Evolutionary conservation across 805 yeast genomes (phyloP), one percentile per base, ranked within the genome.

Genomic region (Debaryomyces maramus): DNA sequence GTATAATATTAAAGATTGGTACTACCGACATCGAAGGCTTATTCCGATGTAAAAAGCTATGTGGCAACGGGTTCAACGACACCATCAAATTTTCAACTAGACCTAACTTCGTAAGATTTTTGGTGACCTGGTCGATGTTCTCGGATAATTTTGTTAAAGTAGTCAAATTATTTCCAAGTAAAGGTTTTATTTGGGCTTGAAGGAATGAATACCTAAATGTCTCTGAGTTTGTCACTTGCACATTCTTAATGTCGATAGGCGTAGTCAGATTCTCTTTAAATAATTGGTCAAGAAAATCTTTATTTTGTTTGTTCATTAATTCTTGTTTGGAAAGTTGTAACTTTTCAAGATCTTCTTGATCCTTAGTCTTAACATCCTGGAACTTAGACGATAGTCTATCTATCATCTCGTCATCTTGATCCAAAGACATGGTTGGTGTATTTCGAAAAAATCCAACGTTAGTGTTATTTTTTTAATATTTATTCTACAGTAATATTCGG

Each of bases 171-270:
- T 55, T 44, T 6, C 52, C 47, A 17, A 74, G 51, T 32, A 81
- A 52, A 0, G 84, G 81, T 14, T 56, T 52, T 17, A 81, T 52
- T 47, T 79, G 85, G 4, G 60, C 48, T 10, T 58, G 52, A 3
- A 80, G 44, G 51, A 80, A 81, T 0, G 60, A 23, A 38, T 67
- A 67, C 26, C 85, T 57, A 44, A 73, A 76, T 10, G 60, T 58
- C 21, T 73, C 72, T 5, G 73, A 61, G 17, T 81, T 81, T 34
- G 72, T 62, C 7, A 80, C 57, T 43, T 75, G 76, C 7, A 78
- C 73, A 27, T 67, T 65, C 11, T 63, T 54, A 3, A 80, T 52
- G 18, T 57, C 52, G 2, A 77, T 66, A 0, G 83, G 80, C 31
- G 46, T 52, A n/a, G 61, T 51, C 19, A 58, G 40, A 51, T 63